phyloP scores from a whole-genome alignment of 495 filamentous ascomycete genomes.

The Xylaria scruposa region DNA sequence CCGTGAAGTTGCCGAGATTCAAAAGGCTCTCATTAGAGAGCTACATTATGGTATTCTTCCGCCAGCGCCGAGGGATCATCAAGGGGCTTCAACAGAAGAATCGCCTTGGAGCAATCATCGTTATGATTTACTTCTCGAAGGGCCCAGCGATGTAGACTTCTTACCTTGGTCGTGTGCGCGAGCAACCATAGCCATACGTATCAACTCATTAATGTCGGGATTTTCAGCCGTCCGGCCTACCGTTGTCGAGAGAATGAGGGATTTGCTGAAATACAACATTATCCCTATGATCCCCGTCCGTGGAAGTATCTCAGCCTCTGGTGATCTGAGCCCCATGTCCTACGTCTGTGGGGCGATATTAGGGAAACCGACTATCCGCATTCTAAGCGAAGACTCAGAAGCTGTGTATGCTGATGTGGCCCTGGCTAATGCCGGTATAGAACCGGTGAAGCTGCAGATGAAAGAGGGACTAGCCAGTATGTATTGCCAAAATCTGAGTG shows the following conservation, averaged over 20 bases:
- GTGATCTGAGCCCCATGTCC: slow-evolving; percentile 61
- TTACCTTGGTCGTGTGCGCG: slow-evolving; percentile 53
- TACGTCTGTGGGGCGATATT: slow-evolving; percentile 56
- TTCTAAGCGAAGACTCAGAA: slow-evolving; percentile 29
- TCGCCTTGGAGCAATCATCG: slow-evolving; percentile 32
- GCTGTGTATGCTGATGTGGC: slow-evolving; percentile 39
- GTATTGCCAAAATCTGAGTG: neutral
- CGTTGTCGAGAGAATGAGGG: slow-evolving; percentile 47
- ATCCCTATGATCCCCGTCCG: slow-evolving; percentile 59
- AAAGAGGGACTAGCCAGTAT: slow-evolving; percentile 58
- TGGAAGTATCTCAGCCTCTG: slow-evolving; percentile 67
- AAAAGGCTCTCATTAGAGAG: slow-evolving; percentile 54
- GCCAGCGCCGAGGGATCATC: neutral
- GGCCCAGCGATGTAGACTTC: slow-evolving; percentile 31
- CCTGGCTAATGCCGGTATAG: slow-evolving; percentile 39
- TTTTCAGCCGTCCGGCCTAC: slow-evolving; percentile 52
- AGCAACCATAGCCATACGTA: slow-evolving; percentile 55
- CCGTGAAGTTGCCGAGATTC: slow-evolving; percentile 44
- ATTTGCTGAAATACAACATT: slow-evolving; percentile 45
- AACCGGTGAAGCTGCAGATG: slow-evolving; percentile 48
- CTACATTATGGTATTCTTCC: slow-evolving; percentile 37
- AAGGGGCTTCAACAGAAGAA: too few relatives aligned
- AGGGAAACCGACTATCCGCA: slow-evolving; percentile 52
- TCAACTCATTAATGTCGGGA: slow-evolving; percentile 55
- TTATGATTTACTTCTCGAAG: slow-evolving; percentile 39